Evolutionary conservation across 805 yeast species (phyloP), one percentile per base, ranked within the genome.

Genomic region (Suhomyces pyralidae): DNA sequence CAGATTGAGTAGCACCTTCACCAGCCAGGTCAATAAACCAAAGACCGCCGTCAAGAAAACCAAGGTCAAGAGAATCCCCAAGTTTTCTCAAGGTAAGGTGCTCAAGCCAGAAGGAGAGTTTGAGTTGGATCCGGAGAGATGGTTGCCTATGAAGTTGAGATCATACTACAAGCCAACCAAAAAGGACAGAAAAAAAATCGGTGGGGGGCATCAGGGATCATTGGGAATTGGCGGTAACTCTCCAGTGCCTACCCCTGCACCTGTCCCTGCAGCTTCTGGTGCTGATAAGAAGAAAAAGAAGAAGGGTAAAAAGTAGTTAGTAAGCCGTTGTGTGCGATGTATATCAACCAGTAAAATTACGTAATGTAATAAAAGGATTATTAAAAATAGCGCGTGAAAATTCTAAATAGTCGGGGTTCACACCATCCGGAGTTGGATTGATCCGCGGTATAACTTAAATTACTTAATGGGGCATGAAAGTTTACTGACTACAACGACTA

Each of bases 91-190:
- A 3, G 50, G 45, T 48, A 72, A 73, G 53, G 62, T 64, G 15
- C 17, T 65, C 19, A 67, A 66, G 50, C 66, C 69, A 5, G 58
- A 54, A 22, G 61, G 60, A 3, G 63, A 67, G 42, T 50, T 67
- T 12, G 52, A 47, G 40, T 59, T 81, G 56, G 70, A 84, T 69
- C 47, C 63, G 57, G 97, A 92, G 68, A 85, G 97, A 71, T 92
- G 98, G 98, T 69, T 93, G 48, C 96, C 97, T 20, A 61, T 88
- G 78, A 87, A 84, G 65, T 96, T 92, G 65, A 82, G 98, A 67
- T 81, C 91, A 6, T 82, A 85, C 61, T 91, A 87, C 72, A 89
- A 83, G 68, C 89, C 96, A 12, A 86, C 88, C 64, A 84, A 83
- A 73, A 81, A 84, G 58, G 86, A 82, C 40, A 70, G 65, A 52